These are phyloP conservation scores for Wickerhamomyces strasburgensis DNA, from an alignment of 805 yeast genomes.

Conservation along the genomic window DNA sequence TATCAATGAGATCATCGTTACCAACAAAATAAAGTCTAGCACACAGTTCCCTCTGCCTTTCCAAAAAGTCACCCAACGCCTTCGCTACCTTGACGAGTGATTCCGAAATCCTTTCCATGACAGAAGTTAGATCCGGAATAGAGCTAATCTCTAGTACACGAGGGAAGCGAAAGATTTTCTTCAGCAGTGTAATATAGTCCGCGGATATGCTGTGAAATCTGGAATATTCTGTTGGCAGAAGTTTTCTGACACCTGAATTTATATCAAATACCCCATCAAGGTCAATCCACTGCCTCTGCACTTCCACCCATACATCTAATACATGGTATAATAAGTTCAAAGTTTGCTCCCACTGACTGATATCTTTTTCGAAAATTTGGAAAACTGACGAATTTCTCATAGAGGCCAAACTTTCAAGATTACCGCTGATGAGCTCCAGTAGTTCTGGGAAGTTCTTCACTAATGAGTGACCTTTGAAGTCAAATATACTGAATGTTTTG, in stretches of 20 bases:
- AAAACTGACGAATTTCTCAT: conserved; percentile 69
- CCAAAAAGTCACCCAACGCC: conserved; percentile 73
- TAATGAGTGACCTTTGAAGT: conserved; percentile 48
- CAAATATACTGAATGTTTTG: conserved; percentile 46
- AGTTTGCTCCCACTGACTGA: conserved; percentile 48
- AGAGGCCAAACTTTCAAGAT: conserved; percentile 56
- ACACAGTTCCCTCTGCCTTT: conserved; percentile 67
- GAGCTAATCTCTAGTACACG: conserved; percentile 51
- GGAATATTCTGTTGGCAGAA: conserved; percentile 65
- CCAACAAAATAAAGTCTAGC: conserved; percentile 87
- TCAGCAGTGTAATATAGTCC: conserved; percentile 53
- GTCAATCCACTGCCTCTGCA: conserved; percentile 86
- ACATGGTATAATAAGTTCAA: conserved; percentile 47
- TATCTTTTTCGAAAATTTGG: conserved; percentile 53
- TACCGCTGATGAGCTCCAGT: conserved; percentile 53
- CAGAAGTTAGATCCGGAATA: conserved; percentile 41
- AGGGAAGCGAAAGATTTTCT: conserved; percentile 42
- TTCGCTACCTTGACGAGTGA: conserved; percentile 54
- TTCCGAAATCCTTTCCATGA: conserved; percentile 48
- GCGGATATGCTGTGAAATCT: conserved; percentile 59
- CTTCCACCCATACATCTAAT: conserved; percentile 72
- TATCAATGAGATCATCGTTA: conserved; percentile 81
- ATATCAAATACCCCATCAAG: conserved; percentile 71
- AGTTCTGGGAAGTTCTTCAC: conserved; percentile 65
- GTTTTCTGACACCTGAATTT: conserved; percentile 49